These are phyloP conservation scores for Botrytis fabae DNA, from an alignment of 2,329 filamentous ascomycete species.

Conservation along the genomic window DNA sequence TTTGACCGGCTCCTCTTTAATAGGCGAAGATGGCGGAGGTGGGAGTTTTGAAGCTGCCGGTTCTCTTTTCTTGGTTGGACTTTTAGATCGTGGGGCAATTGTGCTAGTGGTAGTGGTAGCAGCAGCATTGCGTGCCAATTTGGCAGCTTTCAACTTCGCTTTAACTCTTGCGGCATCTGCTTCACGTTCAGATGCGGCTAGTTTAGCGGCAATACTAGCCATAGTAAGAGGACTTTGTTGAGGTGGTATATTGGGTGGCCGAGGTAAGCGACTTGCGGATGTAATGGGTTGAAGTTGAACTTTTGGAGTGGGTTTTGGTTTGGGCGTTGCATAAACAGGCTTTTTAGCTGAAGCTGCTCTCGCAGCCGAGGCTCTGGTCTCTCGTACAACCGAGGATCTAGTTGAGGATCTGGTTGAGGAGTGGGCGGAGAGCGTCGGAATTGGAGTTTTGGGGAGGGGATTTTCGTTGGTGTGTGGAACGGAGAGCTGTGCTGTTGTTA, in stretches of 20 bases:
- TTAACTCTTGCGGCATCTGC: conserved; percentile 63
- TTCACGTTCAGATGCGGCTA: conserved; percentile 63
- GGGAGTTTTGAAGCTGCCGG: conserved; percentile 36
- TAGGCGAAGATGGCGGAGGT: conserved; percentile 39
- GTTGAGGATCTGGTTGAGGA: conserved; percentile 20
- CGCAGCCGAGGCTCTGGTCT: conserved; percentile 11
- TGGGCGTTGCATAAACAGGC: conserved; percentile 19
- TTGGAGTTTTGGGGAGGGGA: conserved; percentile 31
- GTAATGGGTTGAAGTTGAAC: conserved; percentile 28
- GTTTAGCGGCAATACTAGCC: conserved; percentile 62
- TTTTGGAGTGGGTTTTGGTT: conserved; percentile 30
- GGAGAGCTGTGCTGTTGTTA: conserved; percentile 8
- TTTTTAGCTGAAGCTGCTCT: conserved; percentile 24
- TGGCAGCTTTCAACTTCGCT: conserved; percentile 61
- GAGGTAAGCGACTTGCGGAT: conserved; percentile 34
- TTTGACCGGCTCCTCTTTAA: conserved; percentile 25
- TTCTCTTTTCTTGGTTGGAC: conserved; percentile 14
- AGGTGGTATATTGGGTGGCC: conserved; percentile 36
- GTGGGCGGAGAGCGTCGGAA: not conserved
- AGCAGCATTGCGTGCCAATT: conserved; percentile 37
- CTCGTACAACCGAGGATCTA: conserved; percentile 10
- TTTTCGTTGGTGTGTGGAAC: conserved; percentile 31
- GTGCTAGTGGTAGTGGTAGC: not conserved
- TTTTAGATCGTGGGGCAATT: conserved; percentile 4
- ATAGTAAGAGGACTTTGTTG: conserved; percentile 61